Evolutionary conservation across 2,329 filamentous ascomycete genomes (phyloP), one percentile per base, ranked within the genome.

Genomic region (Exophiala sideris): DNA sequence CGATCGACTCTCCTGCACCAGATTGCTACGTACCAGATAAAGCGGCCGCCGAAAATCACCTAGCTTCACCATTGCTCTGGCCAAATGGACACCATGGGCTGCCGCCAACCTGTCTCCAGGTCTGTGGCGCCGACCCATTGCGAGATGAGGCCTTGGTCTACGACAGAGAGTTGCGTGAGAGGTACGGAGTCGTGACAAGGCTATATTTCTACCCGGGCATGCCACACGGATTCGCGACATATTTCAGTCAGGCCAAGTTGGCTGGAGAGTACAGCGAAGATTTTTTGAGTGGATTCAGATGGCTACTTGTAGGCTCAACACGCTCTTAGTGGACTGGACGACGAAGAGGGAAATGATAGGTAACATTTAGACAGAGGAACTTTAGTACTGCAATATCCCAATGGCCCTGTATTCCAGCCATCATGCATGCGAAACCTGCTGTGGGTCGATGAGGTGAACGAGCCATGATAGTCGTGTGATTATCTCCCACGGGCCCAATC

Each of bases 51-150:
- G n/a, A n/a, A n/a, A n/a, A n/a, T n/a, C n/a, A n/a, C n/a, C n/a
- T n/a, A n/a, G n/a, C n/a, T n/a, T n/a, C n/a, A n/a, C 45, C 45
- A 16, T 35, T 48, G 12, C 11, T 14, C 8, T 35, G 29, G n/a
- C 29, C 12, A 7, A 48, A 24, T 0, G 68, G 70, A 2, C 56
- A 79, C 5, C 78, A 76, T 0, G 76, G 76, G 0, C 63, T 35
- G 3, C 45, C 45, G 8, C 29, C 29, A 12, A 35, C 45, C 9
- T 50, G 34, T 21, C 33, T 50, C 18, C 48, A 50, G n/a, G 18
- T 50, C 3, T 44, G 48, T 21, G 48, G 48, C 2, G 10, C 18
- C 18, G 48, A 50, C 20, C n/a, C 35, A 8, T 16, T 44, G 21
- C 24, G 48, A 34, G 48, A 50, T 34, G 48, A 50, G 12, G 40